These are phyloP conservation scores for Dichotomopilus funicola DNA, from an alignment of 2,329 filamentous ascomycete species.

Conservation along the genomic window DNA sequence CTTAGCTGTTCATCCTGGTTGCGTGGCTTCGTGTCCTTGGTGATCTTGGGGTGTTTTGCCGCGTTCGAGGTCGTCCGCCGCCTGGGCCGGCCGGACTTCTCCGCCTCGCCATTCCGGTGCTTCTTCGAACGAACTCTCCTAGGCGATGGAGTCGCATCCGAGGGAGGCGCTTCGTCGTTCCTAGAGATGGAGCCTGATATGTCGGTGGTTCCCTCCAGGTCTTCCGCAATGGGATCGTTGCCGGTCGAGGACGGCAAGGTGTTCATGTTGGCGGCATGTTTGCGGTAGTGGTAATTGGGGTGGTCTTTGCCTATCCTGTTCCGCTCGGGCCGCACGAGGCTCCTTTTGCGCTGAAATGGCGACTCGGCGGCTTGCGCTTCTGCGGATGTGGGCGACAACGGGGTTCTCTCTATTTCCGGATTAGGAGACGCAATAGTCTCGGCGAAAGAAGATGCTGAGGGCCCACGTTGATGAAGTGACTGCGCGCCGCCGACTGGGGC, in stretches of 20 bases:
- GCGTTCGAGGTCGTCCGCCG: constrained; percentile 34
- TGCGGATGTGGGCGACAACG: constrained; percentile 45
- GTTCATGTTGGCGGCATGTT: constrained; percentile 90
- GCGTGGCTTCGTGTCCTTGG: constrained; percentile 47
- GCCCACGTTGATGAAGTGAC: constrained; percentile 47
- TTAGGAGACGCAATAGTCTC: constrained; percentile 52
- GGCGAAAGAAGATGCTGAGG: constrained; percentile 51
- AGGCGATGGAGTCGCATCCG: constrained; percentile 38
- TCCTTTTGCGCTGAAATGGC: constrained; percentile 65
- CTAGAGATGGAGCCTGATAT: constrained; percentile 40
- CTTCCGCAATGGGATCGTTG: constrained; percentile 80
- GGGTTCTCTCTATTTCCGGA: constrained; percentile 48
- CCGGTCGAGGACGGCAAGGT: constrained; percentile 87
- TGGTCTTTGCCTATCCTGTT: constrained; percentile 79
- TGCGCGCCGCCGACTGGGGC: constrained; percentile 36
- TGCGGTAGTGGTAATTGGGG: constrained; percentile 91
- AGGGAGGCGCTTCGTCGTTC: constrained; percentile 35
- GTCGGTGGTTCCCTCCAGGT: constrained; percentile 60
- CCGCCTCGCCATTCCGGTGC: constrained; percentile 30
- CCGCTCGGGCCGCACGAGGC: constrained; percentile 82
- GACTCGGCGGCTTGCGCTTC: constrained; percentile 28
- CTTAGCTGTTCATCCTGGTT: constrained; percentile 57
- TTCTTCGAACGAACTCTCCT: constrained; percentile 31
- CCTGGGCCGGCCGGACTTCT: constrained; percentile 32
- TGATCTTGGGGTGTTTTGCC: constrained; percentile 54